Conservation (phyloP, 257 asterid species). For the Solanum virginianum region DNA sequence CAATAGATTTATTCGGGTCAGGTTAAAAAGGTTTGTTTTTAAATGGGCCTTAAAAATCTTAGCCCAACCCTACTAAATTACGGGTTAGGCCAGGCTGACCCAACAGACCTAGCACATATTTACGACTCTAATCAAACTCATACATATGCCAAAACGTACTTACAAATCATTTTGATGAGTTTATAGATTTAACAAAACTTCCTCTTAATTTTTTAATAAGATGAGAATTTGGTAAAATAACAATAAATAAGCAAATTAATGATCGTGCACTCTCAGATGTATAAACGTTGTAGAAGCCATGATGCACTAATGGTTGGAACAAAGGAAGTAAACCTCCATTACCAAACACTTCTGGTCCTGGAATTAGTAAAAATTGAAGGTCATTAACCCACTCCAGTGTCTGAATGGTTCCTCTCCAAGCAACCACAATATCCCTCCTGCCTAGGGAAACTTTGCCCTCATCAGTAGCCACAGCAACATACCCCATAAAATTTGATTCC, state of each 20-base stretch:
- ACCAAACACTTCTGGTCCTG: constrained; percentile 47
- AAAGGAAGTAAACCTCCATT: constrained; percentile 45
- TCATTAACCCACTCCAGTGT: constrained; percentile 70
- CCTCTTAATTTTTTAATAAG: too few relatives aligned
- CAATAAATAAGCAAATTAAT: not conserved
- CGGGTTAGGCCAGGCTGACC: too few relatives aligned
- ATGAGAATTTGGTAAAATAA: too few relatives aligned
- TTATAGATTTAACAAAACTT: too few relatives aligned
- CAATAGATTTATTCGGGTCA: too few relatives aligned
- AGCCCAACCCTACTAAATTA: too few relatives aligned
- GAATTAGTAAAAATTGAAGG: constrained; percentile 31
- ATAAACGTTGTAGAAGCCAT: constrained; percentile 11
- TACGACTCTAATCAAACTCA: too few relatives aligned
- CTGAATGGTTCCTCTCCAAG: constrained; percentile 75
- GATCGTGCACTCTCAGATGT: constrained; percentile 54
- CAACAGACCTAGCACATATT: too few relatives aligned
- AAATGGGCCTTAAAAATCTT: too few relatives aligned
- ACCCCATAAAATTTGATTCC: constrained; percentile 91
- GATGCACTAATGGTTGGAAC: not conserved
- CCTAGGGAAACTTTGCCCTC: constrained; percentile 55
- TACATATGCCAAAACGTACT: too few relatives aligned
- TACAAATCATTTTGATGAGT: not conserved
- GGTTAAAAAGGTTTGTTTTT: too few relatives aligned
- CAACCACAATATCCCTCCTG: constrained; percentile 63
- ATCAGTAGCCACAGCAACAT: constrained; percentile 72